Conservation (phyloP, 257 asterid genomes). For the Gardenia jasminoides region DNA sequence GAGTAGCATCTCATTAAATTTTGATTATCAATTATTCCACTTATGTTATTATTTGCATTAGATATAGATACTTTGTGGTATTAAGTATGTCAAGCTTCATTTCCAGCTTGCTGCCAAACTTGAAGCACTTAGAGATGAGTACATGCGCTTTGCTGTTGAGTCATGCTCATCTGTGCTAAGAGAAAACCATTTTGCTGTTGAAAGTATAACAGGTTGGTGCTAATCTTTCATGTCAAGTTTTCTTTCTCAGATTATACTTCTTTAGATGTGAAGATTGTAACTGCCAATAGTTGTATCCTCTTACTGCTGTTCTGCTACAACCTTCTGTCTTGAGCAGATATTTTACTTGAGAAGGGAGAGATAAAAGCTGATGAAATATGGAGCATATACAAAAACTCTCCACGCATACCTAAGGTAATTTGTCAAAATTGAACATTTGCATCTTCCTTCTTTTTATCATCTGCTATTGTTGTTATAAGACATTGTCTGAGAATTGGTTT, state of each 20-base stretch:
- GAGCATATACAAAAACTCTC: slow-evolving; percentile 61
- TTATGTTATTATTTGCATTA: not conserved
- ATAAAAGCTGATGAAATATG: slow-evolving; percentile 85
- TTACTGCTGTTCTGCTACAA: slow-evolving; percentile 26
- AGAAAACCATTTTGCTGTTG: slow-evolving; percentile 78
- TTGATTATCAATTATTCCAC: slow-evolving; percentile 3
- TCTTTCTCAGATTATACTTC: not conserved
- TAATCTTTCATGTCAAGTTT: slow-evolving; percentile 10
- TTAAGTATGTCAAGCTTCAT: slow-evolving; percentile 17
- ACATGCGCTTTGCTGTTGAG: slow-evolving; percentile 84
- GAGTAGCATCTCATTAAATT: slow-evolving; percentile 9
- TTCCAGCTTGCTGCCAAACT: slow-evolving; percentile 84
- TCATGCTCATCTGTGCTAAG: slow-evolving; percentile 63
- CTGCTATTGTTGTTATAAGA: not conserved
- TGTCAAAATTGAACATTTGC: not conserved
- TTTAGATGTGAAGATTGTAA: not conserved
- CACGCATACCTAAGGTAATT: slow-evolving; percentile 73
- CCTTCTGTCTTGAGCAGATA: slow-evolving; percentile 54
- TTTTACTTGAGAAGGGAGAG: slow-evolving; percentile 83
- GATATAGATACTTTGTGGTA: not conserved
- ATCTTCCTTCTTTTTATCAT: slow-evolving; percentile 7
- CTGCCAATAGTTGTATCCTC: slow-evolving; percentile 2
- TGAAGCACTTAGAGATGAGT: slow-evolving; percentile 93
- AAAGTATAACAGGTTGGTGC: slow-evolving; percentile 70
- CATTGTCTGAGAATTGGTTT: not conserved